A percentile compares a stretch with the other conserved stretches of the same genome.
Evolutionary conservation across 2,329 filamentous ascomycete species (phyloP).

Genomic region (Gyromitra esculenta): DNA sequence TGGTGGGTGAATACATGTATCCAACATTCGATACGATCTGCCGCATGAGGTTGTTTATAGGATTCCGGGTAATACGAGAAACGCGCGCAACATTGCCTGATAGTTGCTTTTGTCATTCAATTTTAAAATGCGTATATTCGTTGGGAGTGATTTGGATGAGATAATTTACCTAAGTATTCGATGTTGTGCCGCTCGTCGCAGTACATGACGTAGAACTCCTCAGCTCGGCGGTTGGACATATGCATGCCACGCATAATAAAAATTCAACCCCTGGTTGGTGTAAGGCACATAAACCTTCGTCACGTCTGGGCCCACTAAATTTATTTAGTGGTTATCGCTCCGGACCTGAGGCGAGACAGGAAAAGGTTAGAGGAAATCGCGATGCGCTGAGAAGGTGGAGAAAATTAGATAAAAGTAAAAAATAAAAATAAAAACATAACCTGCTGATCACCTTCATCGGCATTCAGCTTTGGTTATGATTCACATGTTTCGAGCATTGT

Average conservation of each 20-base stretch:
- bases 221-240: slow-evolving; percentile 8
- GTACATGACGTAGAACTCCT: slow-evolving; percentile 37
- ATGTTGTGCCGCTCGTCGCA: slow-evolving; percentile 10
- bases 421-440: slow-evolving; percentile 5
- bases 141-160: background rate
- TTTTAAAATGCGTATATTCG: background rate
- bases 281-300: slow-evolving; percentile 27
- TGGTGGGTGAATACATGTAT: background rate
- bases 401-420: slow-evolving; percentile 8
- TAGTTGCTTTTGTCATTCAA: background rate
- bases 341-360: slow-evolving; percentile 27
- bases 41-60: slow-evolving; percentile 26
- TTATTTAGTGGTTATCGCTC: background rate
- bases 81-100: slow-evolving; percentile 6
- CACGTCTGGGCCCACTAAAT: background rate
- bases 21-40: slow-evolving; percentile 28
- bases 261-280: slow-evolving; percentile 28
- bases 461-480: slow-evolving; percentile 13
- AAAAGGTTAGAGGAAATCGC: slow-evolving; percentile 4
- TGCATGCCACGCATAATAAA: slow-evolving; percentile 5
- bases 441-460: background rate
- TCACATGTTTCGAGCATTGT: slow-evolving; percentile 3
- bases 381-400: background rate
- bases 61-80: slow-evolving; percentile 28
- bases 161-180: background rate